phyloP scores from a whole-genome alignment of 148 eudicot genomes.

The Fallopia convolvulus region DNA sequence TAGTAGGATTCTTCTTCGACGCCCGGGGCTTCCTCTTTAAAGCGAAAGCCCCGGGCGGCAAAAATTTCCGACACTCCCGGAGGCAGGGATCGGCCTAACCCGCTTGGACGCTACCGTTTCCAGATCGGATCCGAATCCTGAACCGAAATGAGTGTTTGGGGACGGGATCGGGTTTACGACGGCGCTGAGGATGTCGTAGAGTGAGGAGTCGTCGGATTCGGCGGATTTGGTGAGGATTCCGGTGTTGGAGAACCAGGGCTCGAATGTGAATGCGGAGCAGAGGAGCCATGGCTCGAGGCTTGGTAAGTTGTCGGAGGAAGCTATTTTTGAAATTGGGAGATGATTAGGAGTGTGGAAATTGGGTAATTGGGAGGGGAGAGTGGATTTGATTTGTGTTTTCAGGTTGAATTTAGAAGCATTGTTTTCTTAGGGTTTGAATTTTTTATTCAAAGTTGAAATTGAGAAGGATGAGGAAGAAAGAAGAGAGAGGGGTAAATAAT shows the following conservation, averaged over 20 bases:
- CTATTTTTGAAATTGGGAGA: slow-evolving; percentile 23
- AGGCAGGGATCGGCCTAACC: slow-evolving; percentile 5
- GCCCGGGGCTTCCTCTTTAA: slow-evolving; percentile 69
- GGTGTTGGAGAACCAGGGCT: slow-evolving; percentile 56
- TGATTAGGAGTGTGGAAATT: neutral
- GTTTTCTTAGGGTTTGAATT: too few relatives aligned
- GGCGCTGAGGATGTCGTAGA: neutral
- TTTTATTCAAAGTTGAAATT: too few relatives aligned
- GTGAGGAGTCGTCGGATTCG: too few relatives aligned
- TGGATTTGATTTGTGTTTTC: too few relatives aligned
- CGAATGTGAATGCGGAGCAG: slow-evolving; percentile 26
- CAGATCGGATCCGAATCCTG: slow-evolving; percentile 14
- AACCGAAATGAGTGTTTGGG: neutral
- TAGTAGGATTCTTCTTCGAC: slow-evolving; percentile 60
- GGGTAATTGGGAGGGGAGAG: too few relatives aligned
- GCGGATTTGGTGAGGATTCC: too few relatives aligned
- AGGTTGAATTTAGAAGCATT: too few relatives aligned
- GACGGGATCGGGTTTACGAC: neutral
- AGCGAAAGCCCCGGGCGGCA: too few relatives aligned
- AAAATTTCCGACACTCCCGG: slow-evolving; percentile 31
- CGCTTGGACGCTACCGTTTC: slow-evolving; percentile 21
- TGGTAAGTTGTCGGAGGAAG: slow-evolving; percentile 36
- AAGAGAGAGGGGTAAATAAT: too few relatives aligned
- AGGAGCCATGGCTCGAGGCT: slow-evolving; percentile 48
- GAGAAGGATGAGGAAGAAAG: too few relatives aligned